Percentiles rank a stretch among this genome's conserved stretches.
These are phyloP conservation scores for Pythium dissimile DNA, from an alignment of 352 stramenopile species.

Conservation along the genomic window DNA sequence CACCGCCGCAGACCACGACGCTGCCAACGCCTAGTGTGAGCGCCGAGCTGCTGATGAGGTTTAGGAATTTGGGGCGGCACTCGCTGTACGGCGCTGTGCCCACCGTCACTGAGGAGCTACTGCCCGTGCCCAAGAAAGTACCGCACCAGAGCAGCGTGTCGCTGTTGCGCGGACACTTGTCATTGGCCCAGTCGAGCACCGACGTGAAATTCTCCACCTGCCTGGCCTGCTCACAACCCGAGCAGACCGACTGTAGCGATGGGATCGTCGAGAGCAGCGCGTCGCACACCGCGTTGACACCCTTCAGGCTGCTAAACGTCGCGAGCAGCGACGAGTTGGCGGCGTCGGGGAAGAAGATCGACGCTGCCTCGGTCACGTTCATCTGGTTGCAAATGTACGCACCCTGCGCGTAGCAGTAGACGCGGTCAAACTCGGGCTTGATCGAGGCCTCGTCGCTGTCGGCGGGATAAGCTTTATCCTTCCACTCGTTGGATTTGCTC, in stretches of 20 bases:
- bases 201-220: slow-evolving; percentile 62
- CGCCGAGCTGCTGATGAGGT: slow-evolving; percentile 36
- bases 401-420: slow-evolving; percentile 73
- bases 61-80: slow-evolving; percentile 44
- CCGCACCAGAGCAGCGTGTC: slow-evolving; percentile 61
- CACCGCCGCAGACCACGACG: slow-evolving; percentile 32
- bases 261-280: slow-evolving; percentile 32
- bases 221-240: slow-evolving; percentile 45
- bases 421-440: slow-evolving; percentile 60
- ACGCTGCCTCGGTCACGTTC: slow-evolving; percentile 43
- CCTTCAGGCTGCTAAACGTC: slow-evolving; percentile 40
- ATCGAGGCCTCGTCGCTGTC: slow-evolving; percentile 40
- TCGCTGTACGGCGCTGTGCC: slow-evolving; percentile 46
- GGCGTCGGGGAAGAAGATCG: slow-evolving; percentile 41
- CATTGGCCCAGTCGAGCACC: slow-evolving; percentile 78
- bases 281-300: slow-evolving; percentile 58
- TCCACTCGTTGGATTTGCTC: slow-evolving; percentile 47
- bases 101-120: background rate
- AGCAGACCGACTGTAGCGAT: slow-evolving; percentile 40
- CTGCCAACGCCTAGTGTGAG: slow-evolving; percentile 37
- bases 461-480: slow-evolving; percentile 42
- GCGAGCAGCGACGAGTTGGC: slow-evolving; percentile 25
- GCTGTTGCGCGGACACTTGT: slow-evolving; percentile 61
- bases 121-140: slow-evolving; percentile 36
- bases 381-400: slow-evolving; percentile 67